Conservation (phyloP, 2,329 filamentous ascomycete genomes). For the Chrysoporthe puriensis region DNA sequence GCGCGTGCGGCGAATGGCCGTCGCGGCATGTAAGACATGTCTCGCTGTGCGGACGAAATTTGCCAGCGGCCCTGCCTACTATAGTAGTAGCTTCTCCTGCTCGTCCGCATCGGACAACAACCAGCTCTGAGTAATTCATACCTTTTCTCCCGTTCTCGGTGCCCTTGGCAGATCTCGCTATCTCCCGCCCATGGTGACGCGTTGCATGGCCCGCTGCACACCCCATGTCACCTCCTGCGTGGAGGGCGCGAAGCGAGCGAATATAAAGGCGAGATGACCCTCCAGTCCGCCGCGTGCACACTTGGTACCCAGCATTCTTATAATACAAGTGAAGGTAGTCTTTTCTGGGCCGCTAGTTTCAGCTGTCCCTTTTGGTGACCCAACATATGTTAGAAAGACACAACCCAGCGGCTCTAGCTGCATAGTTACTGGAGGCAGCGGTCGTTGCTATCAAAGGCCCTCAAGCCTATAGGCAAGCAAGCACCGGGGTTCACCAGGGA, state of each 20-base stretch:
- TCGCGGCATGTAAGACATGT: conserved; percentile 4
- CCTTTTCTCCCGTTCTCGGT: background rate
- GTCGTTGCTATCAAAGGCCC: too few relatives aligned
- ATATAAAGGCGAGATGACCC: background rate
- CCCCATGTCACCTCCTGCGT: background rate
- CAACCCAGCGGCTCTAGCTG: too few relatives aligned
- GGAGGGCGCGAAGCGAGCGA: background rate
- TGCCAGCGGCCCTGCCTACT: too few relatives aligned
- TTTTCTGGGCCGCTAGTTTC: background rate
- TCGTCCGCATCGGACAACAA: too few relatives aligned
- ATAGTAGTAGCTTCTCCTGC: too few relatives aligned
- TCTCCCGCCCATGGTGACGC: background rate
- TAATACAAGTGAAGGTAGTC: background rate
- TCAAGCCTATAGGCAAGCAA: too few relatives aligned
- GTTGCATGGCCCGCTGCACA: background rate
- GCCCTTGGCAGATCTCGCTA: background rate
- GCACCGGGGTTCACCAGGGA: too few relatives aligned
- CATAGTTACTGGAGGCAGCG: too few relatives aligned
- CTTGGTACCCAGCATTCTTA: background rate
- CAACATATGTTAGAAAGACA: too few relatives aligned
- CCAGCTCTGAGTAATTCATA: background rate
- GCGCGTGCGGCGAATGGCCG: background rate
- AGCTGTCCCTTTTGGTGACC: background rate
- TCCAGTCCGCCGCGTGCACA: background rate
- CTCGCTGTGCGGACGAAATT: background rate